phyloP scores from a whole-genome alignment of 352 stramenopile species.

The Phytophthora aleatoria region DNA sequence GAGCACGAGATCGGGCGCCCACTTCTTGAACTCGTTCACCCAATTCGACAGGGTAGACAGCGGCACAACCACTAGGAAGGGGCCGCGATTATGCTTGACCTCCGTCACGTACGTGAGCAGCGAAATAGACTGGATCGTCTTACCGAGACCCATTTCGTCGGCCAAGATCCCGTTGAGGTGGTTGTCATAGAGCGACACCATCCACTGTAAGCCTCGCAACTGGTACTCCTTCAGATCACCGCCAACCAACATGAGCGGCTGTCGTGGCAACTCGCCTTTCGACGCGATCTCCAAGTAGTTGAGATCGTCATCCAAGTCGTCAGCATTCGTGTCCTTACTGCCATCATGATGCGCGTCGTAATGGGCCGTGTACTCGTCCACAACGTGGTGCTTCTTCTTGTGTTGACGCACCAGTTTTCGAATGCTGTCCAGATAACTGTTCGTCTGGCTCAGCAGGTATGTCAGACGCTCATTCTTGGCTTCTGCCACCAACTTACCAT shows the following conservation, averaged over 20 bases:
- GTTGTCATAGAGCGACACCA: slow-evolving; percentile 98
- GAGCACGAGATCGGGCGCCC: slow-evolving; percentile 95
- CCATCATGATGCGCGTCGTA: slow-evolving; percentile 45
- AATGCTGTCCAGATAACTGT: slow-evolving; percentile 97
- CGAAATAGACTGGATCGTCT: slow-evolving; percentile 89
- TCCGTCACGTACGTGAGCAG: slow-evolving; percentile 85
- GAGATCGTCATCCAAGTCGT: slow-evolving; percentile 73
- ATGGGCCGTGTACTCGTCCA: slow-evolving; percentile 45
- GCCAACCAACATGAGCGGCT: slow-evolving; percentile 96
- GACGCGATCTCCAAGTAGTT: slow-evolving; percentile 87
- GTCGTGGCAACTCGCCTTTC: slow-evolving; percentile 84
- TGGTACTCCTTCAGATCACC: slow-evolving; percentile 98
- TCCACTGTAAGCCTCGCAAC: slow-evolving; percentile 99
- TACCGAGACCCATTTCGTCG: slow-evolving; percentile 95
- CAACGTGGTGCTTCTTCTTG: slow-evolving; percentile 84
- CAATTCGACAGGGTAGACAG: slow-evolving; percentile 95
- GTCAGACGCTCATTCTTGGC: slow-evolving; percentile 98
- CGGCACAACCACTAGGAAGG: slow-evolving; percentile 98
- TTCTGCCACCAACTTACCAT: slow-evolving; percentile 96
- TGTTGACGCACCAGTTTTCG: slow-evolving; percentile 91
- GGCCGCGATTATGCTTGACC: slow-evolving; percentile 89
- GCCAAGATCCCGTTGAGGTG: slow-evolving; percentile 98
- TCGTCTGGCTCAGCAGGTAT: slow-evolving; percentile 96
- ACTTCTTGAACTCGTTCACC: slow-evolving; percentile 95
- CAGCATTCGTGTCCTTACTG: slow-evolving; percentile 23